phyloP scores from a whole-genome alignment of 75 land plant genomes.

The Adiantum capillusveneris region DNA sequence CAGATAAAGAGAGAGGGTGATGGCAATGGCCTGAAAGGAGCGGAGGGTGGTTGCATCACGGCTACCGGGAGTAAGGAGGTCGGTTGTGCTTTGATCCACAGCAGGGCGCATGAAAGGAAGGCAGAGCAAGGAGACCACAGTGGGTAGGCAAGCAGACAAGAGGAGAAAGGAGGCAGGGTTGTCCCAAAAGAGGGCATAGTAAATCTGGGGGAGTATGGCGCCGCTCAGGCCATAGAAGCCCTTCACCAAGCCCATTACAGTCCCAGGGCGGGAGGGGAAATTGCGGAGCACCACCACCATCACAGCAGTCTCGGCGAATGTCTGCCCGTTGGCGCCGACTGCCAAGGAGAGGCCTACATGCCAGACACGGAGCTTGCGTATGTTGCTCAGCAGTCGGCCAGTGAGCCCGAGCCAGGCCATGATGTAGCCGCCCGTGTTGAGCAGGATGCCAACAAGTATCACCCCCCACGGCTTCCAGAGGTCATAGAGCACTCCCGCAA shows the following conservation, averaged over 20 bases:
- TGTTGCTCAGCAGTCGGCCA: not conserved
- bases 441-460: conserved; percentile 8
- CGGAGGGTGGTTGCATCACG: too few species aligned
- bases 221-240: too few species aligned
- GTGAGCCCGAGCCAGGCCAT: conserved; percentile 19
- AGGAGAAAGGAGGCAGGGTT: too few species aligned
- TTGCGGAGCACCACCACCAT: conserved; percentile 82
- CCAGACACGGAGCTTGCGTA: conserved; percentile 7
- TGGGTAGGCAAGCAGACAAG: too few species aligned
- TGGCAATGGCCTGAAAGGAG: too few species aligned
- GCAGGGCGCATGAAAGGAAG: too few species aligned
- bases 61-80: too few species aligned
- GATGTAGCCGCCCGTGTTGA: conserved; percentile 10
- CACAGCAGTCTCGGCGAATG: conserved; percentile 87
- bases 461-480: conserved; percentile 7
- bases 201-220: too few species aligned
- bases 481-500: conserved; percentile 25
- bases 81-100: too few species aligned
- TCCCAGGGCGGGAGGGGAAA: conserved; percentile 78
- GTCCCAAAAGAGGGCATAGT: too few species aligned
- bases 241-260: conserved; percentile 84
- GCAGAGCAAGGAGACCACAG: too few species aligned
- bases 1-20: too few species aligned
- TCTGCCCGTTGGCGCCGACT: conserved; percentile 83
- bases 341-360: conserved; percentile 14